These are phyloP conservation scores for Chimonanthus salicifolius DNA, from an alignment of 164 flowering plant species.

Conservation along the genomic window DNA sequence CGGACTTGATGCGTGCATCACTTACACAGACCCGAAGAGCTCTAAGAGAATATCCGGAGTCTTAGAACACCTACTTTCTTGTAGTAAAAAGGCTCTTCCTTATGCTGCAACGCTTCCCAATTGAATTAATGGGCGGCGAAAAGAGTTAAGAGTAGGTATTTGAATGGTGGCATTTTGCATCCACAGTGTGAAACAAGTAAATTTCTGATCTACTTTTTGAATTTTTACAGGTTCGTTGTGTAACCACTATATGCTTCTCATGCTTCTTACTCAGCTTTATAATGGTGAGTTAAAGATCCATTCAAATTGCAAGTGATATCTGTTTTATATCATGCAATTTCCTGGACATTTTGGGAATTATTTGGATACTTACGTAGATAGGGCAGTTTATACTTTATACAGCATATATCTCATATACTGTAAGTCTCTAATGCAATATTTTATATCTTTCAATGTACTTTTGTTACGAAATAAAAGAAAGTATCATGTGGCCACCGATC, in stretches of 20 bases:
- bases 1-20: background rate
- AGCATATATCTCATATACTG: no score
- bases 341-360: no score
- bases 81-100: conserved; percentile 63
- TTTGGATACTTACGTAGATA: no score
- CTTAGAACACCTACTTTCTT: background rate
- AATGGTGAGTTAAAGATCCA: conserved; percentile 54
- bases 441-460: no score
- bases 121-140: conserved; percentile 89
- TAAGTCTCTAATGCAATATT: no score
- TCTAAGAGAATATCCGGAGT: no score
- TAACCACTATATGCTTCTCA: conserved; percentile 86
- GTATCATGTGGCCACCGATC: background rate
- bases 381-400: no score
- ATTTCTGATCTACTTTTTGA: background rate
- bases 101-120: conserved; percentile 91
- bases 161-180: background rate
- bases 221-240: conserved; percentile 82
- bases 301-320: background rate
- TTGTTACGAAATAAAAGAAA: background rate
- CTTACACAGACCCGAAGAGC: background rate
- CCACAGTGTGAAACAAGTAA: background rate
- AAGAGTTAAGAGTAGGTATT: conserved; percentile 43
- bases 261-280: conserved; percentile 87
- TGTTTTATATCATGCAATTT: no score